phyloP scores from a whole-genome alignment of 1,139 yeast species.

The Pneumocystis jirovecii region DNA sequence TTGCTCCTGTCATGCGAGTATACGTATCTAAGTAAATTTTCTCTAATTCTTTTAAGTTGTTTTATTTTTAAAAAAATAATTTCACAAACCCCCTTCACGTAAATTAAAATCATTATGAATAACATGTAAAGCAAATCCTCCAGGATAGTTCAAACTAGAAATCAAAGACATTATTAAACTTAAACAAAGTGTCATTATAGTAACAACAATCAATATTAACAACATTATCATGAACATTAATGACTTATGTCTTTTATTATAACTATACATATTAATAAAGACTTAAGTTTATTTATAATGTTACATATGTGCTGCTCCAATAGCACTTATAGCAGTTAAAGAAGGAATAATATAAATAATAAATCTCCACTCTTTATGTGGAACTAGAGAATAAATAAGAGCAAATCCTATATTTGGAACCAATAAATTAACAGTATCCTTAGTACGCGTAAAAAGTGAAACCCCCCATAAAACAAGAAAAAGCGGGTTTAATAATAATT shows the following conservation, averaged over 20 bases:
- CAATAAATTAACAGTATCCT: constrained; percentile 5
- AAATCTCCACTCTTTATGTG: constrained; percentile 93
- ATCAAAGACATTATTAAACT: constrained; percentile 43
- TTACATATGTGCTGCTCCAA: constrained; percentile 35
- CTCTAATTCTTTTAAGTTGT: background rate
- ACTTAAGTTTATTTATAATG: constrained; percentile 27
- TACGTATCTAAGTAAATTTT: constrained; percentile 41
- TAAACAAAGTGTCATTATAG: constrained; percentile 28
- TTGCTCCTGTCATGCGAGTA: constrained; percentile 78
- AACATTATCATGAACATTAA: constrained; percentile 19
- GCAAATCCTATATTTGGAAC: constrained; percentile 30
- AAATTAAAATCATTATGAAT: constrained; percentile 32
- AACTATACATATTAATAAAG: constrained; percentile 14
- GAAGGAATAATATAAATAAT: constrained; percentile 62
- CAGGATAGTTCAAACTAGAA: constrained; percentile 75
- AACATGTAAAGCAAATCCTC: constrained; percentile 54
- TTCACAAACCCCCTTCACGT: constrained; percentile 36
- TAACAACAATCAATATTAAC: constrained; percentile 18
- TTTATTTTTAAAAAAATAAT: background rate
- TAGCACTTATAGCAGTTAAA: constrained; percentile 48
- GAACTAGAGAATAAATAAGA: constrained; percentile 55
- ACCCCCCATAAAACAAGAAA: constrained; percentile 33
- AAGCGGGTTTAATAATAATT: constrained; percentile 46
- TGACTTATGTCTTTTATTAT: constrained; percentile 10
- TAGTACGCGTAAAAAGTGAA: constrained; percentile 2